These are phyloP conservation scores for Euryodendron excelsum DNA, from an alignment of 148 eudicot species.

Conservation along the genomic window DNA sequence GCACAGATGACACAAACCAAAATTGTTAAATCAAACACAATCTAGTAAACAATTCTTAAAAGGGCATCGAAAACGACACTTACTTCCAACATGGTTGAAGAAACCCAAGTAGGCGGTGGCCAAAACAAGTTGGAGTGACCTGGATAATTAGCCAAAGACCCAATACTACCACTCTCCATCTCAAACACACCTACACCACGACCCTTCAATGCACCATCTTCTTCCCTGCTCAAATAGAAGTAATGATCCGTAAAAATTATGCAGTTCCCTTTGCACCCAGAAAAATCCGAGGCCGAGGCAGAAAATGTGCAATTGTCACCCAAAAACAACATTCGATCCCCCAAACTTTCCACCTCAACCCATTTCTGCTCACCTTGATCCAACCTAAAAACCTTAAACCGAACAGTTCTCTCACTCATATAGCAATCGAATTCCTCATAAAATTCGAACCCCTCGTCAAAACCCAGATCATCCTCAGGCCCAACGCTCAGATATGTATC, in stretches of 20 bases:
- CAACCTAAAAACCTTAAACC: slow-evolving; percentile 67
- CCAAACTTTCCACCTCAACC: slow-evolving; percentile 61
- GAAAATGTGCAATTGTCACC: slow-evolving; percentile 72
- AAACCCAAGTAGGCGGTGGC: slow-evolving; percentile 68
- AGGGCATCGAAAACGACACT: slow-evolving; percentile 28
- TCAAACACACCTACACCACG: slow-evolving; percentile 64
- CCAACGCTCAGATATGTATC: slow-evolving; percentile 60
- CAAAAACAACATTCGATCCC: slow-evolving; percentile 61
- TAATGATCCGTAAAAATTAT: slow-evolving; percentile 46
- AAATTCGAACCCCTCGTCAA: slow-evolving; percentile 34
- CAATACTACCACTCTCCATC: slow-evolving; percentile 57
- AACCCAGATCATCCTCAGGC: slow-evolving; percentile 44
- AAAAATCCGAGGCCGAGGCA: slow-evolving; percentile 42
- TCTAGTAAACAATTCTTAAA: no score
- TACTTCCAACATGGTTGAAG: slow-evolving; percentile 36
- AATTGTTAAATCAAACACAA: not conserved
- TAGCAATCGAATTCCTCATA: slow-evolving; percentile 49
- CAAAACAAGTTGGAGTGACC: slow-evolving; percentile 53
- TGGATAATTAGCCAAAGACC: slow-evolving; percentile 35
- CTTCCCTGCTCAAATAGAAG: slow-evolving; percentile 26
- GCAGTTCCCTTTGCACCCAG: slow-evolving; percentile 51
- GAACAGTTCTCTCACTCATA: slow-evolving; percentile 46
- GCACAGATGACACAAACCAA: not conserved
- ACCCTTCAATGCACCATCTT: slow-evolving; percentile 37
- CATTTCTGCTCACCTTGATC: slow-evolving; percentile 40